Conservation (phyloP, 73 alveolate genomes). For the Paramecium tetraurelia region DNA sequence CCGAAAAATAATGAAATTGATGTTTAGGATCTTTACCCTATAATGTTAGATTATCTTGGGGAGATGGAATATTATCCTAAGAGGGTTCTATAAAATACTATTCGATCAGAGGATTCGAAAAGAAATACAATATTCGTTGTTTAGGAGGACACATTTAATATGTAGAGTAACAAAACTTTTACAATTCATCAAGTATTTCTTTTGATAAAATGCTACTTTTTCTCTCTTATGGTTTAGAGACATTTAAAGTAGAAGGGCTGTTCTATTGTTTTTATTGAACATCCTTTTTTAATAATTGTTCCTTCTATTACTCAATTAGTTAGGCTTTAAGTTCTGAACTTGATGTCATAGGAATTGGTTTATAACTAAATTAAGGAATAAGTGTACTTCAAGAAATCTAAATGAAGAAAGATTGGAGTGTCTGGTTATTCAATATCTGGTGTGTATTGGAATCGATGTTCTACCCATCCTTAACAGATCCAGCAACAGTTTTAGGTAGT, state of each 20-base stretch:
- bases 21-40: slow-evolving; percentile 52
- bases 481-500: background rate
- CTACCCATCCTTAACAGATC: slow-evolving; percentile 50
- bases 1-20: slow-evolving; percentile 16
- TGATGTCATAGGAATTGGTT: slow-evolving; percentile 39
- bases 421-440: background rate
- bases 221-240: background rate
- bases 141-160: slow-evolving; percentile 62
- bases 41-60: slow-evolving; percentile 11
- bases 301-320: background rate
- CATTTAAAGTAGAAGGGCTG: background rate
- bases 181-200: slow-evolving; percentile 1
- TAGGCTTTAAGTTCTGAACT: background rate
- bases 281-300: background rate
- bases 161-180: slow-evolving; percentile 26
- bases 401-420: background rate
- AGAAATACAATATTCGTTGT: slow-evolving; percentile 25
- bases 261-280: background rate
- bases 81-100: slow-evolving; percentile 35
- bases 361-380: background rate
- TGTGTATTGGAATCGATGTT: background rate
- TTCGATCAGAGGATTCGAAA: slow-evolving; percentile 45
- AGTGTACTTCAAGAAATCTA: background rate
- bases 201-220: background rate
- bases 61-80: background rate